phyloP scores from a whole-genome alignment of 2,329 filamentous ascomycete species.

The Simplicillium sp. region DNA sequence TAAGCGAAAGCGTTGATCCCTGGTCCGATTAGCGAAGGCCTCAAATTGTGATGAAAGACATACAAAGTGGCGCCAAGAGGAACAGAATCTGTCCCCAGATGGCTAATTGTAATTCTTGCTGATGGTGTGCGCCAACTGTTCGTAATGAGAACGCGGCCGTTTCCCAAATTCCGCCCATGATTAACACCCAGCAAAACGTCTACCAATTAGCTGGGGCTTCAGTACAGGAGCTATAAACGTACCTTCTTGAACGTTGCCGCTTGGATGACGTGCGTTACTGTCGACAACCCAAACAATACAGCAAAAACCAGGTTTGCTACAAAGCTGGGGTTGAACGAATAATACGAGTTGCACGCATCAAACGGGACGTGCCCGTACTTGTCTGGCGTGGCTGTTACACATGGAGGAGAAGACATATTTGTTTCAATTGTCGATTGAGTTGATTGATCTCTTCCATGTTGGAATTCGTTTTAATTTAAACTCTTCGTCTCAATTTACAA shows the following conservation, averaged over 20 bases:
- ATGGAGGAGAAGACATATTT: constrained; percentile 4
- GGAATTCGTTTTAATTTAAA: no score
- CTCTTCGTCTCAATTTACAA: no score
- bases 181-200: constrained; percentile 27
- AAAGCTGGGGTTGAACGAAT: constrained; percentile 22
- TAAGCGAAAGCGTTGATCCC: constrained; percentile 35
- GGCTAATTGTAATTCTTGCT: constrained; percentile 23
- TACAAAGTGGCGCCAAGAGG: constrained; percentile 30
- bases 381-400: constrained; percentile 21
- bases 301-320: constrained; percentile 21
- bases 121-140: constrained; percentile 23
- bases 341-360: constrained; percentile 21
- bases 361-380: constrained; percentile 20
- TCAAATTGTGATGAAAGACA: background rate
- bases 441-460: no score
- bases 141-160: constrained; percentile 26
- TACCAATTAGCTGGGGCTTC: constrained; percentile 7
- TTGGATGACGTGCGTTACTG: constrained; percentile 17
- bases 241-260: constrained; percentile 21
- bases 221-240: background rate
- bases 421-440: no score
- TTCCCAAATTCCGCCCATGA: constrained; percentile 30
- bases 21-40: constrained; percentile 4
- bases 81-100: constrained; percentile 25
- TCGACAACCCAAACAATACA: constrained; percentile 18